Evolutionary conservation across 2,329 filamentous ascomycete species (phyloP).

Genomic region (Colletotrichum theobromicola): DNA sequence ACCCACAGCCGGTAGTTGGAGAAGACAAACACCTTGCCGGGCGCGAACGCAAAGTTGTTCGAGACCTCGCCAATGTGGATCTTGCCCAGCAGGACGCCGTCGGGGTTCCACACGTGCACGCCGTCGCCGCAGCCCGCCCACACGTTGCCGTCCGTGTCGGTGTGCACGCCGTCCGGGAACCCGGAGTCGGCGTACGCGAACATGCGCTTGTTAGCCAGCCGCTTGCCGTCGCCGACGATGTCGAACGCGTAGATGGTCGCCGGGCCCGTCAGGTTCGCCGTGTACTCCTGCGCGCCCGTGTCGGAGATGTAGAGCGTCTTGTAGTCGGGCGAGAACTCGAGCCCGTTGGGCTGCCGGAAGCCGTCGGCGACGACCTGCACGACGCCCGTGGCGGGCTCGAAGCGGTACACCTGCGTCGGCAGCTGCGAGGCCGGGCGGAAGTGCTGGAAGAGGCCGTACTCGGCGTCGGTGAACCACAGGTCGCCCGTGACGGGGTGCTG

Average conservation of each 20-base stretch:
- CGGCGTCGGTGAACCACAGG: slow-evolving; percentile 57
- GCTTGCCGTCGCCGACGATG: slow-evolving; percentile 2
- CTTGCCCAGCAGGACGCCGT: slow-evolving; percentile 50
- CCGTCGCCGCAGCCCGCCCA: slow-evolving; percentile 55
- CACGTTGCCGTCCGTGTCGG: slow-evolving; percentile 50
- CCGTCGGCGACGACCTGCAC: slow-evolving; percentile 51
- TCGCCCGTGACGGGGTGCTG: slow-evolving; percentile 41
- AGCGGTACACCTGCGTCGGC: slow-evolving; percentile 54
- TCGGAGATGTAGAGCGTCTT: slow-evolving; percentile 51
- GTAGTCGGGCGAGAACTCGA: slow-evolving; percentile 51
- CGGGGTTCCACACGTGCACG: slow-evolving; percentile 51
- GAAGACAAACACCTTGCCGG: slow-evolving; percentile 48
- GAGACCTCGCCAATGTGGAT: slow-evolving; percentile 45
- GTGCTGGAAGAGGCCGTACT: slow-evolving; percentile 52
- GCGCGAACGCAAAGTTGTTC: slow-evolving; percentile 54
- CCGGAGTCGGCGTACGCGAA: slow-evolving; percentile 55
- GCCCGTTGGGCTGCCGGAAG: slow-evolving; percentile 51
- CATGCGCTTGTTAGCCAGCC: slow-evolving; percentile 45
- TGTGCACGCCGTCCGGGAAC: slow-evolving; percentile 52
- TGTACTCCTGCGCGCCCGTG: slow-evolving; percentile 29
- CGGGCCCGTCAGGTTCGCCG: neutral
- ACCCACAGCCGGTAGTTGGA: slow-evolving; percentile 50
- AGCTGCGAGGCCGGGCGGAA: slow-evolving; percentile 47
- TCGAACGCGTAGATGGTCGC: slow-evolving; percentile 19
- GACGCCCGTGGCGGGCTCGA: slow-evolving; percentile 40